Base-by-base conservation (phyloP, 352 stramenopile species). In the Globisporangium echinulatum region DNA sequence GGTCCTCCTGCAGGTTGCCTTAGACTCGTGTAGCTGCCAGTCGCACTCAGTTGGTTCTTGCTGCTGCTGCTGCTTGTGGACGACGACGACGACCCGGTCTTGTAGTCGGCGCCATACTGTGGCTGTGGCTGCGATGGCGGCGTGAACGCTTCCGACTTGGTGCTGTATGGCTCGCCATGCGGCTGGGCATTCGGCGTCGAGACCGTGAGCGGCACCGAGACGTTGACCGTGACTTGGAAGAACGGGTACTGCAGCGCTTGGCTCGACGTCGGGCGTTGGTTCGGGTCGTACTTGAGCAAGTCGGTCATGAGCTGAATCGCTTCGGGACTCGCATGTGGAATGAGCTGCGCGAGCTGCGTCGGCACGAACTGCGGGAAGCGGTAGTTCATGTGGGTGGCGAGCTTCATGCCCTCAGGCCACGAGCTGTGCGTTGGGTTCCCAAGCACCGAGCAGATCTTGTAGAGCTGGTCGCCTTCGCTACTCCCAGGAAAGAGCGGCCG, bases 361-460 rank as follows among this genome's bases (percentile, higher is more conserved):
- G 88, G 80, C 15, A 97, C 86, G 56, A 98, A 98, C 52, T 98
- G 88, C 15, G 96, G 96, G 68, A 98, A 98, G 3, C 87, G 78
- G 61, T 98, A 98, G 66, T 97, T 96, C 90, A 98, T 98, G 64
- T 96, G 87, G 7, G 92, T 85, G 33, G 97, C 96, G 37, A 98
- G 87, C 56, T 96, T 96, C 74, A 98, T 89, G 42, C 96, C 96
- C 71, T 99, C 95, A 1, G 83, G 80, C 97, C 96, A 99, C 46
- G 68, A 91, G 52, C 77, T 76, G 39, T 90, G 75, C 0, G 87
- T 97, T 7, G 96, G 96, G 52, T 90, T 96, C 2, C 94, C 94
- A 19, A 98, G 66, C n/a, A 98, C 89, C 2, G 87, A 96, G 72
- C 92, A 98, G 38, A 98, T 98, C 64, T 98, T 98, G 75, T 98